Percentiles rank a stretch among this genome's conserved stretches.
Conservation (phyloP, 1,284 basidiomycete species). For the Ceratobasidium theobromae region DNA sequence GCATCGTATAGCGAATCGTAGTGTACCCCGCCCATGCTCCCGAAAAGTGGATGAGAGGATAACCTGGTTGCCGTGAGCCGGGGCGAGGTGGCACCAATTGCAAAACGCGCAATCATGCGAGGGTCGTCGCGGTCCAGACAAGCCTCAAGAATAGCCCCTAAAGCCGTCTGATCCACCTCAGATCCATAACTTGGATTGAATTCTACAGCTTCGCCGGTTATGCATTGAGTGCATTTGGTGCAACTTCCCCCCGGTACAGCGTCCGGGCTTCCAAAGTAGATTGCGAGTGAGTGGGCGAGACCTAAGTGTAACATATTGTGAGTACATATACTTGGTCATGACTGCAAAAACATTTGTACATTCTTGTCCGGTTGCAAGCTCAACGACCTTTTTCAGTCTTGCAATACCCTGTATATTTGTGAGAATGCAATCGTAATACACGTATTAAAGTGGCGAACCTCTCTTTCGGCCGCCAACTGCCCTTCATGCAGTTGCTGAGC, state of each 20-base stretch:
- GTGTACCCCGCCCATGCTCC: slow-evolving; percentile 45
- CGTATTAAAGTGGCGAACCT: slow-evolving; percentile 43
- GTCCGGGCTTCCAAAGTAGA: slow-evolving; percentile 52
- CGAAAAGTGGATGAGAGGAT: slow-evolving; percentile 49
- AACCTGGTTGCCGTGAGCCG: slow-evolving; percentile 49
- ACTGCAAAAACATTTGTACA: slow-evolving; percentile 43
- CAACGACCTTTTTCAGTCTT: slow-evolving; percentile 49
- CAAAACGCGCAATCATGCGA: slow-evolving; percentile 53
- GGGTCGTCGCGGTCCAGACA: slow-evolving; percentile 55
- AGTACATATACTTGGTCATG: background rate
- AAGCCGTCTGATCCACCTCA: slow-evolving; percentile 42
- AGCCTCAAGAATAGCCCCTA: slow-evolving; percentile 47
- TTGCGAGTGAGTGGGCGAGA: slow-evolving; percentile 49
- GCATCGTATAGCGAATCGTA: background rate
- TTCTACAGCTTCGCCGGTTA: slow-evolving; percentile 45
- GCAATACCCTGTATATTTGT: slow-evolving; percentile 44
- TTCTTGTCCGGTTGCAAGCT: slow-evolving; percentile 50
- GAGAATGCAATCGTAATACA: background rate
- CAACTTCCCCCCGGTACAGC: slow-evolving; percentile 51
- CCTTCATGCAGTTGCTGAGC: slow-evolving; percentile 45
- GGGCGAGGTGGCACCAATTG: slow-evolving; percentile 53
- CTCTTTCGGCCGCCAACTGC: slow-evolving; percentile 43
- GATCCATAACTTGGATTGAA: slow-evolving; percentile 43
- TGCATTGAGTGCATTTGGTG: slow-evolving; percentile 51
- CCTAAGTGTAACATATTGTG: slow-evolving; percentile 42